Conservation (phyloP, 2,329 filamentous ascomycete genomes). For the Verticillium zaregamsianum region DNA sequence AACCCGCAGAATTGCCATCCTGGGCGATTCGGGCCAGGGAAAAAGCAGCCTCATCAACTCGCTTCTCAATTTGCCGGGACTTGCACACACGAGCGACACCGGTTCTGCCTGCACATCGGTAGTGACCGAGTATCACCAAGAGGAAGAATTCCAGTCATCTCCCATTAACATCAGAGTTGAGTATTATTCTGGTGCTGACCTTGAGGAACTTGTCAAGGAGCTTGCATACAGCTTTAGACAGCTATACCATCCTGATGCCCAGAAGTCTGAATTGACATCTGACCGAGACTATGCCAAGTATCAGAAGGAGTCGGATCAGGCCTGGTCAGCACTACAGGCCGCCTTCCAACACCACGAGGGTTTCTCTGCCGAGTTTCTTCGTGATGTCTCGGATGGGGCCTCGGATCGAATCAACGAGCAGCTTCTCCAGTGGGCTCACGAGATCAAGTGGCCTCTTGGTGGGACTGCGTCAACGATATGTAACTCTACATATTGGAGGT, state of each 20-base stretch:
- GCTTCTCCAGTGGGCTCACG: constrained; percentile 21
- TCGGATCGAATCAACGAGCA: constrained; percentile 17
- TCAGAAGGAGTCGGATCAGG: constrained; percentile 28
- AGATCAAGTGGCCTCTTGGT: constrained; percentile 25
- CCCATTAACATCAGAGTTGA: constrained; percentile 26
- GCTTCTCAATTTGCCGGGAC: constrained; percentile 24
- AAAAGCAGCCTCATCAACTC: constrained; percentile 30
- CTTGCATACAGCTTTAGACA: constrained; percentile 27
- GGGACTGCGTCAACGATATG: background rate
- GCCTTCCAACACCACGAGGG: constrained; percentile 23
- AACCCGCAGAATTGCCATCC: background rate
- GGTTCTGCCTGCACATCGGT: constrained; percentile 28
- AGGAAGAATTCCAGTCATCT: constrained; percentile 14
- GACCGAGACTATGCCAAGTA: constrained; percentile 20
- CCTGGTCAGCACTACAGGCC: constrained; percentile 33
- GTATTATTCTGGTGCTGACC: constrained; percentile 21
- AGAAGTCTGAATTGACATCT: constrained; percentile 13
- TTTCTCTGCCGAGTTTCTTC: constrained; percentile 17
- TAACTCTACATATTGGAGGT: constrained; percentile 20
- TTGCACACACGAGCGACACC: constrained; percentile 23
- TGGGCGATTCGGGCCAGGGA: constrained; percentile 18
- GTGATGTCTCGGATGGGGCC: constrained; percentile 22
- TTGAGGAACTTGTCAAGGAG: constrained; percentile 22
- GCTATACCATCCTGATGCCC: constrained; percentile 18
- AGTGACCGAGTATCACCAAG: constrained; percentile 28